These are phyloP conservation scores for Penicillium sp. DNA, from an alignment of 2,329 filamentous ascomycete genomes.

Conservation along the genomic window DNA sequence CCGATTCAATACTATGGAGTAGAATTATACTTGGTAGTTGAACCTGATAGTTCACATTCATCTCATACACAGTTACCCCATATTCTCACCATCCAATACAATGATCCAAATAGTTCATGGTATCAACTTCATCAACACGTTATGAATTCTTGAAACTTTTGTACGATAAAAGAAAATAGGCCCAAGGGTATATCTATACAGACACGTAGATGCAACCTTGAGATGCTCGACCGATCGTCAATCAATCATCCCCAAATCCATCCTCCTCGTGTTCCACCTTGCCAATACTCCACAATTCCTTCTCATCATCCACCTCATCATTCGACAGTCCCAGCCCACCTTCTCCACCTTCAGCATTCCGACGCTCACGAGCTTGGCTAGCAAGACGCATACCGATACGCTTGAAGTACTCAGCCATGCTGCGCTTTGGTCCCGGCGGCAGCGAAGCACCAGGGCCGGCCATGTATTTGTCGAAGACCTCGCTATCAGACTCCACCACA, in stretches of 20 bases:
- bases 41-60: too few relatives aligned
- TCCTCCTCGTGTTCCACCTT: constrained; percentile 78
- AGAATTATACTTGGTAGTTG: too few relatives aligned
- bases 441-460: constrained; percentile 68
- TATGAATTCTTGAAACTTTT: constrained; percentile 20
- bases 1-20: too few relatives aligned
- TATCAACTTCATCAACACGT: constrained; percentile 1
- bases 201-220: constrained; percentile 25
- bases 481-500: constrained; percentile 83
- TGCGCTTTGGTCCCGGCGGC: constrained; percentile 74
- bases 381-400: constrained; percentile 82
- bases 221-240: constrained; percentile 23
- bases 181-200: constrained; percentile 33
- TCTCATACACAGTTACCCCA: too few relatives aligned
- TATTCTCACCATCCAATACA: too few relatives aligned
- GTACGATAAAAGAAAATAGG: constrained; percentile 21
- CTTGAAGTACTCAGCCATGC: constrained; percentile 98
- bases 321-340: constrained; percentile 84
- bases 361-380: constrained; percentile 84
- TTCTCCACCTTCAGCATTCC: constrained; percentile 86
- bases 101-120: not conserved
- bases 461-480: constrained; percentile 91
- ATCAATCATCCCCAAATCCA: constrained; percentile 39
- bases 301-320: constrained; percentile 92
- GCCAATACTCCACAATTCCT: constrained; percentile 93